Base-by-base conservation (phyloP, 108 stramenopile species). In the Cylindrotheca fusiformis region DNA sequence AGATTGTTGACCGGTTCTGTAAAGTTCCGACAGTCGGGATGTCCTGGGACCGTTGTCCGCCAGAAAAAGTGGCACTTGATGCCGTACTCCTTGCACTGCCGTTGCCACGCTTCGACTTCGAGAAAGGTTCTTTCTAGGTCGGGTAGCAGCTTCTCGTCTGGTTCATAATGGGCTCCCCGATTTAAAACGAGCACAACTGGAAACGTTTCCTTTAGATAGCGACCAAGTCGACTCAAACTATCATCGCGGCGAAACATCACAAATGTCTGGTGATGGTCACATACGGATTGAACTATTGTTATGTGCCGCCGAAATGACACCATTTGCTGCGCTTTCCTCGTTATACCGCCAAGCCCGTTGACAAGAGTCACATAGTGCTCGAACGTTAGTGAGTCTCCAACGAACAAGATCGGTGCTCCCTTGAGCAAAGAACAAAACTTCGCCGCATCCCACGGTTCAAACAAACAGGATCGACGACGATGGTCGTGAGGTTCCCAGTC, bases 301-400 rank as follows among this genome's bases (percentile, higher is more conserved):
- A 18, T 17, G 3, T 58, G 32, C 20, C 55, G 26, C 30, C 55
- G 31, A 14, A 63, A 62, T 17, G 61, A 54, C 22, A 50, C 32
- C 24, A 62, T 64, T 25, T 66, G 67, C 19, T 41, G 30, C 12
- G 44, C 32, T 41, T 73, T 69, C 21, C 62, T 55, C 2, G 71
- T 58, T 27, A 24, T 55, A 20, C 55, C 19, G 22, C 74, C 74
- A 5, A 80, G 55, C 19, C 72, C 30, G 14, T 76, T 71, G 17
- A 63, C 49, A n/a, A 81, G 50, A 27, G 75, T 74, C 3, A 57
- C 52, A 31, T 74, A 81, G 31, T 76, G 75, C 44, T 81, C 79
- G 62, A 61, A 81, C n/a, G 67, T 72, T 22, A 81, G 44, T 2
- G 79, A 81, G 66, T 81, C 79, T 49, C 79, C 79, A 12, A 69